Percentiles rank a stretch among this genome's conserved stretches.
Evolutionary conservation across 441 rosid genomes (phyloP).

Genomic region (Syzygium malaccense): DNA sequence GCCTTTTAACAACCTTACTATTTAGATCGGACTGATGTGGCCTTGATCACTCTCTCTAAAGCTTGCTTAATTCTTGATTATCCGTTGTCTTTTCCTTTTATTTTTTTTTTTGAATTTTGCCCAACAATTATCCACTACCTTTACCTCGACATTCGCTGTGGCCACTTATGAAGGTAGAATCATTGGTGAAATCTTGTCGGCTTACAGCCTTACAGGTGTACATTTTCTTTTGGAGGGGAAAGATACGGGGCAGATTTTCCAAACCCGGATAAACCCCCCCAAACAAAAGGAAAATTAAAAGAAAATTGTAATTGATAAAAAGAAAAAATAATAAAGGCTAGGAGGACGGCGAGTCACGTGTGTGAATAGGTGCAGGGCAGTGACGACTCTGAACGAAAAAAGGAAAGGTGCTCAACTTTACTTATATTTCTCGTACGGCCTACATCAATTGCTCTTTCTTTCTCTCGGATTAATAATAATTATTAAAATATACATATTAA

Average conservation of each 20-base stretch:
- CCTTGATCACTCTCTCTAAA: not conserved
- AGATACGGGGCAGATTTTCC: no score
- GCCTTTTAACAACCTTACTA: not conserved
- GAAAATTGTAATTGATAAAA: not conserved
- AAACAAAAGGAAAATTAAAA: no score
- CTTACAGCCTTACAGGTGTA: no score
- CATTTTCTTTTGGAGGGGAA: no score
- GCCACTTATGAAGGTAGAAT: not conserved
- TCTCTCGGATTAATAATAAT: not conserved
- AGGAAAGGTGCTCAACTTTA: not conserved
- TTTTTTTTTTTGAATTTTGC: not conserved
- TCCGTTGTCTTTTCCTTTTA: not conserved
- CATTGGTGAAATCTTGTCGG: no score
- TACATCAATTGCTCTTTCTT: not conserved
- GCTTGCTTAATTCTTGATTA: not conserved
- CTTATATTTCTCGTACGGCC: not conserved
- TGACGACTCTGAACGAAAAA: not conserved
- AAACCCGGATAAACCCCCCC: no score
- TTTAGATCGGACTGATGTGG: not conserved
- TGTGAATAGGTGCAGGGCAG: not conserved
- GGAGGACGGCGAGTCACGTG: not conserved
- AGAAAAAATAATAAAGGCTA: not conserved
- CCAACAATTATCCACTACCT: not conserved
- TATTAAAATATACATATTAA: not conserved
- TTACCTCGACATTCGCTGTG: not conserved